Evolutionary conservation across 495 filamentous ascomycete species (phyloP), one percentile per base, ranked within the genome.

Genomic region (Penicillium crystallinum): DNA sequence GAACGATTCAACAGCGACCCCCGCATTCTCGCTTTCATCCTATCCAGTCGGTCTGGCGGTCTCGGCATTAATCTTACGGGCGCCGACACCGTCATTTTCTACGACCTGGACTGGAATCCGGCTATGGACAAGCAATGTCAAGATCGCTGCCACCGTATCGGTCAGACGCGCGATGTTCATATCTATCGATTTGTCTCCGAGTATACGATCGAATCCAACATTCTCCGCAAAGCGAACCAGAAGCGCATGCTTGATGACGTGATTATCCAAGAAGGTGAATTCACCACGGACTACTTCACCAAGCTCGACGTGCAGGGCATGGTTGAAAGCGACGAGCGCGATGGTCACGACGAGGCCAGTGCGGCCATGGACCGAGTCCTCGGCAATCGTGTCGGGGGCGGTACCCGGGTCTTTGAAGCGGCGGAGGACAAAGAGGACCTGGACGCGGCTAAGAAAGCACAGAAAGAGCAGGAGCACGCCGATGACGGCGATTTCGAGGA

Each of bases 101-200:
- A 99, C 71, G 95, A 99, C 66, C 81, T 96, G 37, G 95, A 99
- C 70, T 99, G 95, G 95, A 99, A 99, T 58, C 95, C 95, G 0
- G 95, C 95, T 10, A 99, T 99, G 95, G 95, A 99, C 69, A 96
- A 96, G 63, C 95, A 99, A 68, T 99, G 95, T 65, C 95, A 97
- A 70, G 95, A 99, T 64, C 86, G 95, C 56, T 92, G 89, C 56
- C 95, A 99, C 67, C 91, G 95, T 46, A 99, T 99, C 61, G 95
- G 95, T 3, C 95, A 99, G 69, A 97, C 95, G 0, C 84, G 95
- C 23, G 95, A 99, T 63, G 95, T 99, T 34, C 92, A 97, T 62
- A 97, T 99, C 61, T 99, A 97, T 71, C 88, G 93, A 6, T 86
- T 99, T 35, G 92, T 99, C 23, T 91, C 87, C 18, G 95, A 99